These are phyloP conservation scores for Fraxinus anomala DNA, from an alignment of 257 asterid species.

Conservation along the genomic window DNA sequence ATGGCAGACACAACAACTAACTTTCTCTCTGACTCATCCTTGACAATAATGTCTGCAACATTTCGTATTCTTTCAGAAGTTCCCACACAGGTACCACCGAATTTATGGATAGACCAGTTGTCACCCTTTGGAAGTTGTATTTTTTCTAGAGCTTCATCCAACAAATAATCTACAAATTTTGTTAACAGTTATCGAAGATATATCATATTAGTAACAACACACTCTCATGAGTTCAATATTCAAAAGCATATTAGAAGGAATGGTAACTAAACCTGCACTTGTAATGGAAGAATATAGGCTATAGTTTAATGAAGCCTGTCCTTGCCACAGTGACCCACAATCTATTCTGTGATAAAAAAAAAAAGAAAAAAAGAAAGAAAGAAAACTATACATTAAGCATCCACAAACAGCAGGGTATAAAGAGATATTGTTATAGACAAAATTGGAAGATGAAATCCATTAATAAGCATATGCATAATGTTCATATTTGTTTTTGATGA, in stretches of 20 bases:
- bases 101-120: conserved; percentile 91
- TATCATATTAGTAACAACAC: conserved; percentile 12
- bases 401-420: conserved; percentile 2
- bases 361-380: not conserved
- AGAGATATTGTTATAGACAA: not conserved
- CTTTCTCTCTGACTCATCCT: conserved; percentile 75
- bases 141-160: conserved; percentile 55
- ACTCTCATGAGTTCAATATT: not conserved
- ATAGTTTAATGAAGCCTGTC: conserved; percentile 40
- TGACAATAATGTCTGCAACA: conserved; percentile 76
- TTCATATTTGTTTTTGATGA: not conserved
- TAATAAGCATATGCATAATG: not conserved
- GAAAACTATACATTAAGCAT: conserved; percentile 13
- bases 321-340: conserved; percentile 38
- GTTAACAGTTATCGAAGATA: not conserved
- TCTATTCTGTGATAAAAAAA: conserved; percentile 45
- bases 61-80: conserved; percentile 78
- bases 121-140: conserved; percentile 74
- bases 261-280: conserved; percentile 52
- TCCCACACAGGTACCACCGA: conserved; percentile 98
- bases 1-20: conserved; percentile 94
- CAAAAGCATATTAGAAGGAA: conserved; percentile 5
- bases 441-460: conserved; percentile 2
- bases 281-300: conserved; percentile 55
- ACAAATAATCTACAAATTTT: conserved; percentile 40